phyloP scores from a whole-genome alignment of 1,139 yeast species.

The Yamadazyma sp. region DNA sequence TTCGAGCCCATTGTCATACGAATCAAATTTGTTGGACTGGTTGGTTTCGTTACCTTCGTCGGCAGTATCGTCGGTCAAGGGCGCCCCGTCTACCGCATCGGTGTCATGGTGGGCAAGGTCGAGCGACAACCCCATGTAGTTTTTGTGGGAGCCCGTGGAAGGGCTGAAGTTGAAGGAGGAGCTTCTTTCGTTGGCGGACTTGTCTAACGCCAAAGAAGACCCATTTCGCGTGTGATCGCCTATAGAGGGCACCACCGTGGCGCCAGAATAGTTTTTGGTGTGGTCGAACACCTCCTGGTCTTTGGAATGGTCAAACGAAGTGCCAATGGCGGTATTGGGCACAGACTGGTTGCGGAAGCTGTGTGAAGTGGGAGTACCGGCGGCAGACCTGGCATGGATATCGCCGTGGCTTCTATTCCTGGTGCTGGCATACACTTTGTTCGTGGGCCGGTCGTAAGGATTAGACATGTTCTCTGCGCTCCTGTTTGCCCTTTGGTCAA shows the following conservation, averaged over 20 bases:
- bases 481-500: background rate
- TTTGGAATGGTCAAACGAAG: background rate
- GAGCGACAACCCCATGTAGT: slow-evolving; percentile 33
- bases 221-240: background rate
- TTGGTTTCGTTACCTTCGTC: slow-evolving; percentile 5
- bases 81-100: slow-evolving; percentile 3
- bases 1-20: slow-evolving; percentile 10
- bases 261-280: background rate
- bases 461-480: background rate
- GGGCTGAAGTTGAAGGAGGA: slow-evolving; percentile 18
- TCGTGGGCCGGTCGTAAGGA: background rate
- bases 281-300: background rate
- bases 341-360: slow-evolving; percentile 1
- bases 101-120: slow-evolving; percentile 18
- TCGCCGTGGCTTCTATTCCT: slow-evolving; percentile 11
- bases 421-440: slow-evolving; percentile 1
- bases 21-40: slow-evolving; percentile 9
- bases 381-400: slow-evolving; percentile 1
- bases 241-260: background rate
- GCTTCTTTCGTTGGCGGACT: background rate
- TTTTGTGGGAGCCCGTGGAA: slow-evolving; percentile 18
- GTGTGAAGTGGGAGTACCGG: background rate
- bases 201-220: background rate
- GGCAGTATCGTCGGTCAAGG: slow-evolving; percentile 8
- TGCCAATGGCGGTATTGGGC: background rate